Evolutionary conservation across 1,284 basidiomycete genomes (phyloP), one percentile per base, ranked within the genome.

Genomic region (Megacollybia platyphylla): DNA sequence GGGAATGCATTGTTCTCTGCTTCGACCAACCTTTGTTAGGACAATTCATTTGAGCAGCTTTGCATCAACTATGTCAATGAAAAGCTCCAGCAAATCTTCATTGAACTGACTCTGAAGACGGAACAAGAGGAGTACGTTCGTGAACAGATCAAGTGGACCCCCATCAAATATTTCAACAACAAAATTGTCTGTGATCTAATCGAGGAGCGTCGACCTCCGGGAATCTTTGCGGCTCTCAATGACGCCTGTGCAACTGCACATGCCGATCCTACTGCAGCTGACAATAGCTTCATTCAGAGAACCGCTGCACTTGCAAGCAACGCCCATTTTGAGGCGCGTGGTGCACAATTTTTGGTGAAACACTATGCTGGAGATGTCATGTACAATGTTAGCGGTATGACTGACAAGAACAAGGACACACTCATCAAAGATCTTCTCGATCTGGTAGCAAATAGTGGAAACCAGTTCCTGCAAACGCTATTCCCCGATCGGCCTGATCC

Each of bases 21-120:
- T 11, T 17, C 11, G 9, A 10, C 6, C 41, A 7, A 44, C 15
- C 5, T 6, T 24, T 29, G 24, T 26, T 43, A 91, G 81, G 87
- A 97, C 62, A 99, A 99, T 65, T 96, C 91, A 5, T 97, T 97
- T 58, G 94, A 97, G 58, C 92, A 99, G 64, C 78, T 99, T 15
- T 99, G 96, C 68, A 99, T 98, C 75, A 99, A 99, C 70, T 99
- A 98, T 56, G 96, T 99, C 68, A 99, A 99, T 71, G 96, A 99
- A 65, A 97, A 97, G 64, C 76, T 92, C 7, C 93, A 97, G 54
- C 96, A 98, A 60, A 97, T 98, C 58, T 99, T 99, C 64, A 99
- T 99, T 57, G 93, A 98, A 61, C 73, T 99, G 40, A 98, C 96
- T 0, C 72, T 99, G 54, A 98, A 98, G 70, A 92, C 93, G 9